Conservation (phyloP, 768 basidiomycete genomes). For the Boletus sp. region DNA sequence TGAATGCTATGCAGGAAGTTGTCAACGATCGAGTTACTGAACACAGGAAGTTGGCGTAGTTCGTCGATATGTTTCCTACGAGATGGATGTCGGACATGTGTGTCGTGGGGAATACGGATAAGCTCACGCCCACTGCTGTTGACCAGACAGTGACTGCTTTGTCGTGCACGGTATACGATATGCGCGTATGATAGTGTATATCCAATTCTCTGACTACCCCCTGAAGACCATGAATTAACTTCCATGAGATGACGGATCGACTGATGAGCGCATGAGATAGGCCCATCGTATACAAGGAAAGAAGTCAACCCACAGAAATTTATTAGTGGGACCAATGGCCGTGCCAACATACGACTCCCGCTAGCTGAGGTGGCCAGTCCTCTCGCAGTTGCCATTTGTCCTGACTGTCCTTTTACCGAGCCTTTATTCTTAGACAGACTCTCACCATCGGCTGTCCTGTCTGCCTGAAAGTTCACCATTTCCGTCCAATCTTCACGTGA, state of each 20-base stretch:
- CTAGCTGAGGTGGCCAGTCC: slow-evolving; percentile 6
- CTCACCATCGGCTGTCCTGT: background rate
- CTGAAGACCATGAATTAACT: slow-evolving; percentile 2
- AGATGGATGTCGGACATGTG: background rate
- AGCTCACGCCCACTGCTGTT: background rate
- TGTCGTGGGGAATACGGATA: background rate
- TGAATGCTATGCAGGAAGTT: slow-evolving; percentile 80
- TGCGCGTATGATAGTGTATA: slow-evolving; percentile 2
- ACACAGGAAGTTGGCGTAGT: slow-evolving; percentile 42
- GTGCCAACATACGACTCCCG: background rate
- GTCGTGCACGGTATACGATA: background rate
- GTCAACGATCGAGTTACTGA: slow-evolving; percentile 57
- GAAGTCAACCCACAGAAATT: slow-evolving; percentile 22
- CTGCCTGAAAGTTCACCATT: slow-evolving; percentile 45
- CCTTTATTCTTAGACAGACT: background rate
- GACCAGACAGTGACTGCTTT: background rate
- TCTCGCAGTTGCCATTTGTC: background rate
- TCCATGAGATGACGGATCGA: slow-evolving; percentile 23
- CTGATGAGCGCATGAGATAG: slow-evolving; percentile 11
- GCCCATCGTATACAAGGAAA: background rate
- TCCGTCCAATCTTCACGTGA: slow-evolving; percentile 46
- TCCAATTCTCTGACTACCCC: background rate
- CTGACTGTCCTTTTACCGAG: background rate
- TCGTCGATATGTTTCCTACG: background rate
- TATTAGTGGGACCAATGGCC: slow-evolving; percentile 10